phyloP scores from a whole-genome alignment of 345 rosid species.

The Eucalyptus shirleyi region DNA sequence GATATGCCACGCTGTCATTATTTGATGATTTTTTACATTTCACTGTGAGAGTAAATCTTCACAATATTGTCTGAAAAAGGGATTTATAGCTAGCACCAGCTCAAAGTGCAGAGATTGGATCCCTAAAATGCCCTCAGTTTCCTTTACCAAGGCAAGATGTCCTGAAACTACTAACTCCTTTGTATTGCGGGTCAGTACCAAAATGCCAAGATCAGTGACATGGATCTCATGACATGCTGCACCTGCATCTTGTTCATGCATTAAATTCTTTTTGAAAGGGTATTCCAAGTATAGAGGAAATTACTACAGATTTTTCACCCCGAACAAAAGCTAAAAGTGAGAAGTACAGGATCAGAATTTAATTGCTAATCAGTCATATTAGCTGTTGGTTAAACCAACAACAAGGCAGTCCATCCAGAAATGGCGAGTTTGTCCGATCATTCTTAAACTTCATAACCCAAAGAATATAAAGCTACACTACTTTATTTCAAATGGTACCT shows the following conservation, averaged over 20 bases:
- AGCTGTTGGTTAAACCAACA: background rate
- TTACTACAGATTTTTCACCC: background rate
- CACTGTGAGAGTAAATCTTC: background rate
- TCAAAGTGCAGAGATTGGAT: background rate
- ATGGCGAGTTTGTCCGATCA: background rate
- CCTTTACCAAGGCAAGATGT: background rate
- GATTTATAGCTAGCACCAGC: background rate
- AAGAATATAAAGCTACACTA: background rate
- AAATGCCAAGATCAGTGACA: background rate
- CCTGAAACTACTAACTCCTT: background rate
- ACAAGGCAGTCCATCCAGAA: background rate
- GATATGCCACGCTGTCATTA: background rate
- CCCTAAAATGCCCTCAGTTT: background rate
- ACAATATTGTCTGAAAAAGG: background rate
- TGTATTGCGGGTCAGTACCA: background rate
- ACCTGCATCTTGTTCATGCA: background rate
- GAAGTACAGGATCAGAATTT: background rate
- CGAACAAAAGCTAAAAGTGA: background rate
- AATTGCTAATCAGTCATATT: background rate
- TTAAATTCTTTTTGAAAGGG: background rate
- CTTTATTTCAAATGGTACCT: conserved; percentile 25
- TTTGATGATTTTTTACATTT: background rate
- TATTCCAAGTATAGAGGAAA: background rate
- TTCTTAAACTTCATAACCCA: background rate
- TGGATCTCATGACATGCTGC: background rate